Evolutionary conservation across 805 yeast species (phyloP), one percentile per base, ranked within the genome.

Genomic region (Cyberlindnera veronae): DNA sequence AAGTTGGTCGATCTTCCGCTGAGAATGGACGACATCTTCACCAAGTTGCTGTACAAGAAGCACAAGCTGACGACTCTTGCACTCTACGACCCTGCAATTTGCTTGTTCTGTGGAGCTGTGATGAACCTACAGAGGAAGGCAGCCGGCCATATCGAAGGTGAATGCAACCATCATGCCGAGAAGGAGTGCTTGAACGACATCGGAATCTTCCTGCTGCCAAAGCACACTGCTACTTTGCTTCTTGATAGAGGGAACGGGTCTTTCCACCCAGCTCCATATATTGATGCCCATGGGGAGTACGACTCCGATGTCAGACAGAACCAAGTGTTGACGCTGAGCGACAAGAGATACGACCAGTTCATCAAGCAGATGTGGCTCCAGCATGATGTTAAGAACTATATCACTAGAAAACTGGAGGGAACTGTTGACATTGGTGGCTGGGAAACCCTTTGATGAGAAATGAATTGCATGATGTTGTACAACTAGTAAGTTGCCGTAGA

Each of bases 381-480:
- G 41, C 90, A 88, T 55, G 85, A 84, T 55, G 68, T 87, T 3
- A 82, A 87, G 4, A 87, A 86, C 51, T 69, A 72, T 32, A 80
- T 90, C 24, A 89, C 88, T 1, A 70, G 98, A 47, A 79, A 80
- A 49, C 70, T 91, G 13, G 98, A 91, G 52, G 78, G 82, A 29
- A 76, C 74, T 7, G 63, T 82, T 24, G 98, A 91, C 60, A 77
- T 83, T 28, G 99, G 99, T 8, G 99, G 99, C 0, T 91, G 99
- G 99, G 93, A 84, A 51, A 85, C 93, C 2, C 65, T 84, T 46
- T 87, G 65, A 45, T 33, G 19, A n/a, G n/a, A n/a, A n/a, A n/a
- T n/a, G n/a, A n/a, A n/a, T n/a, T n/a, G n/a, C n/a, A n/a, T n/a
- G n/a, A n/a, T n/a, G n/a, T n/a, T n/a, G n/a, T n/a, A n/a, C n/a